Evolutionary conservation across 1,284 basidiomycete species (phyloP), one percentile per base, ranked within the genome.

Genomic region (Pholiota adiposa): DNA sequence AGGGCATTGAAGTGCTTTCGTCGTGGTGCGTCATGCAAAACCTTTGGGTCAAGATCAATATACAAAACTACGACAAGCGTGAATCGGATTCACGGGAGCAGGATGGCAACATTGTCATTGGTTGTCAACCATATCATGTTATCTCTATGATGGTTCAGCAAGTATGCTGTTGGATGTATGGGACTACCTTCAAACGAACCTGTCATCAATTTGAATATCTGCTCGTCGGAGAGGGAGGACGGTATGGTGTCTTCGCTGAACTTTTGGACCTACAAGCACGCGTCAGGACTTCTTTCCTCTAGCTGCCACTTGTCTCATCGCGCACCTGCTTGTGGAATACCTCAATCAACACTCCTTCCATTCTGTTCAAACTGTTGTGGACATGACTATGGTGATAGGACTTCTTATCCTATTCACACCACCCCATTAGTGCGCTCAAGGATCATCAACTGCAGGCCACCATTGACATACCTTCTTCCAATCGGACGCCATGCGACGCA

Each of bases 11-110:
- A 4, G 66, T 67, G 36, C 19, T 54, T 21, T 60, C 46, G 49
- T 72, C 70, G 43, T 72, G 70, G 56, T 72, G 69, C 4, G 67
- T 65, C 21, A 69, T 62, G 43, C 71, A 67, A 54, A 70, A 74
- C 23, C 70, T 72, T 19, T 3, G 18, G 19, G 7, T 40, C 23
- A 2, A 19, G 29, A 25, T 50, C 33, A 43, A 59, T 9, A 18
- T 18, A 34, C 8, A 3, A 18, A 25, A 29, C 29, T 23, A 9
- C 38, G 27, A 19, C 25, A 48, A 14, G 18, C 2, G 34, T 4
- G 18, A 14, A n/a, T 21, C 21, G 33, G 58, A 34, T 67, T 59
- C 44, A 70, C 70, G 71, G 71, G 34, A 72, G 58, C n/a, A 72
- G 59, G 41, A 70, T 51, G 8, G 63, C 41, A 23, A 71, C 61